Evolutionary conservation across 1,139 yeast genomes (phyloP), one percentile per base, ranked within the genome.

Genomic region (Diutina mesorugosa): DNA sequence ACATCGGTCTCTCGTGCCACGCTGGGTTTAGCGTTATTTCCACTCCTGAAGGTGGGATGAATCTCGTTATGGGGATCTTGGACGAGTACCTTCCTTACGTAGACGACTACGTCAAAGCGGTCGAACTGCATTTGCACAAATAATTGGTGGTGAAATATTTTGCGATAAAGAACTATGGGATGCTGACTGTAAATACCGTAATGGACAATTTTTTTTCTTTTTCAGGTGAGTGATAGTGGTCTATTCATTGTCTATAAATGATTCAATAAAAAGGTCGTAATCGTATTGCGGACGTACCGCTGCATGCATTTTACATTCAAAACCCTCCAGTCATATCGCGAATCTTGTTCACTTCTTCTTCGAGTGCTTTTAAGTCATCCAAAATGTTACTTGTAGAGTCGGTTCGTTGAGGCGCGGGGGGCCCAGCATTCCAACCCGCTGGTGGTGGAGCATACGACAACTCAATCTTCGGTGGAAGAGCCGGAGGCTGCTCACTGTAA

Each of bases 341-440:
- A 48, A 78, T 77, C 59, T 75, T 74, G 63, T 84, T 85, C 21
- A 84, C 87, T 64, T 84, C 89, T 50, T 77, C 83, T 62, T 84
- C 87, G 56, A 84, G 69, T 21, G 84, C 84, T 64, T 79, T 79
- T 59, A 83, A 71, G 65, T 84, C 85, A 57, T 83, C 84, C 61
- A 84, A 67, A 29, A 83, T 80, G 59, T 81, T 78, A 4, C 77
- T 71, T 2, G 81, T 78, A 58, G 78, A 58, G 56, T 52, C 55
- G 56, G 59, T 58, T 57, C 10, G 62, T 59, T 14, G 56, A 38
- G 26, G 58, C 51, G 45, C 60, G 56, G 50, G 62, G 53, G 28
- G 58, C 61, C 32, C 56, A 61, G 7, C 59, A 57, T 55, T 59
- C 7, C 56, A 56, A 6, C 61, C 61, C 10, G 57, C 57, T 32